These are phyloP conservation scores for Fusarium sp. DNA, from an alignment of 2,329 filamentous ascomycete species.

Conservation along the genomic window DNA sequence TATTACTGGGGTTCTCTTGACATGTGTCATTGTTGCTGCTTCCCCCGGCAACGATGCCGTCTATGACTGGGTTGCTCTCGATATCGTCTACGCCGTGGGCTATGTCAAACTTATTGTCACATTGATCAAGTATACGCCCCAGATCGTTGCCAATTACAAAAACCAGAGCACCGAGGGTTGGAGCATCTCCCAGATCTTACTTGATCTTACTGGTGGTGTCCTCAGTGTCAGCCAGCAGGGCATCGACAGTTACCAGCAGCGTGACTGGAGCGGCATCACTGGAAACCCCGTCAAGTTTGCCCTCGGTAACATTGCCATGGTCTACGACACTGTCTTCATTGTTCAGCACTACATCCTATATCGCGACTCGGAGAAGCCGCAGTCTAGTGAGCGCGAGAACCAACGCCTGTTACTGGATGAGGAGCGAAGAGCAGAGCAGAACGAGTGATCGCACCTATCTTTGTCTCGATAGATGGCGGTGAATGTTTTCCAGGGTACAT, in stretches of 20 bases:
- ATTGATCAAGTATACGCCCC: constrained; percentile 91
- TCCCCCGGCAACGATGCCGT: constrained; percentile 52
- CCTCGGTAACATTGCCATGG: constrained; percentile 84
- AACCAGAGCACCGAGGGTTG: constrained; percentile 89
- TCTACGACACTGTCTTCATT: constrained; percentile 90
- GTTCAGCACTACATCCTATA: constrained; percentile 90
- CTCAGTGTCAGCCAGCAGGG: constrained; percentile 84
- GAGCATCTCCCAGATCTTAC: constrained; percentile 84
- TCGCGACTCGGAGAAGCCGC: constrained; percentile 29
- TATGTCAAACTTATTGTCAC: constrained; percentile 93
- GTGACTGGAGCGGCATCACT: constrained; percentile 89
- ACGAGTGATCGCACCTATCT: background rate
- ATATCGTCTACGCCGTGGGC: constrained; percentile 75
- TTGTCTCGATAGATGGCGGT: background rate
- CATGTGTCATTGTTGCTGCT: constrained; percentile 59
- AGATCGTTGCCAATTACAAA: constrained; percentile 83
- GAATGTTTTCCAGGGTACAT: background rate
- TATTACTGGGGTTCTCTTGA: constrained; percentile 66
- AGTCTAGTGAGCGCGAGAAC: constrained; percentile 27
- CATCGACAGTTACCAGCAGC: constrained; percentile 85
- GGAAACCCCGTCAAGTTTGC: constrained; percentile 93
- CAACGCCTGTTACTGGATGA: constrained; percentile 47
- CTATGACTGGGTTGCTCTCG: constrained; percentile 69
- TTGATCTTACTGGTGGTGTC: constrained; percentile 85
- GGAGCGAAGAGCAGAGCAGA: constrained; percentile 42